These are phyloP conservation scores for Candida nitratophila DNA, from an alignment of 805 yeast genomes.

Conservation along the genomic window DNA sequence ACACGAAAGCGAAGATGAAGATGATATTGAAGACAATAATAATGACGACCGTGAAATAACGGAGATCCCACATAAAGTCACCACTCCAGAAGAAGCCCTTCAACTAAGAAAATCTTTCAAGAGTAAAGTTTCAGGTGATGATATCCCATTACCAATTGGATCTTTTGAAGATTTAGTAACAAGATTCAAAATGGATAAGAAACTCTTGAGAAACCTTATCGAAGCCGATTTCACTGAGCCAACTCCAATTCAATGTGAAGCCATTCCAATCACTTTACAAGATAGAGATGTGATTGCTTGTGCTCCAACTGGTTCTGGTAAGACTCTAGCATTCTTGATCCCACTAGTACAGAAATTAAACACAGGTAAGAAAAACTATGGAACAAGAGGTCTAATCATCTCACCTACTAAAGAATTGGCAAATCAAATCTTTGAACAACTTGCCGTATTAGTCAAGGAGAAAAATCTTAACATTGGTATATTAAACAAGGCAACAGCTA, in stretches of 20 bases:
- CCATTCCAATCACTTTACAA: conserved; percentile 67
- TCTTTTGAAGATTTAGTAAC: conserved; percentile 75
- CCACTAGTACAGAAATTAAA: conserved; percentile 61
- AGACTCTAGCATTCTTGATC: conserved; percentile 81
- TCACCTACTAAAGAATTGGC: conserved; percentile 96
- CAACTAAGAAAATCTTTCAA: conserved; percentile 51
- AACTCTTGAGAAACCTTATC: conserved; percentile 54
- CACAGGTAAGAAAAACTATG: conserved; percentile 30
- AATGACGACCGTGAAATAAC: conserved; percentile 21
- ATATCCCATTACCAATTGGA: conserved; percentile 85
- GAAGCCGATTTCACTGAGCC: conserved; percentile 75
- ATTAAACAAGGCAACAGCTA: conserved; percentile 64
- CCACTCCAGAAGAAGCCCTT: conserved; percentile 51
- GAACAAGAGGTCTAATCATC: conserved; percentile 69
- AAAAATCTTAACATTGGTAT: conserved; percentile 53
- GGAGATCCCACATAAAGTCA: conserved; percentile 27
- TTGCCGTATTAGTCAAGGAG: conserved; percentile 50
- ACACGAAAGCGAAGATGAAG: conserved; percentile 23
- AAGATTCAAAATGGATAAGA: conserved; percentile 58
- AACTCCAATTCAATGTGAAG: conserved; percentile 89
- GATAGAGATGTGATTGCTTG: conserved; percentile 81
- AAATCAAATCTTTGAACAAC: conserved; percentile 69
- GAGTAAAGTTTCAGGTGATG: conserved; percentile 75
- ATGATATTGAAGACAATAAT: conserved; percentile 23
- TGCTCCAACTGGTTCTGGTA: conserved; percentile 99